Percentiles rank a stretch among this genome's conserved stretches.
These are phyloP conservation scores for Tolypocladium guangdongense DNA, from an alignment of 2,329 filamentous ascomycete genomes.

Conservation along the genomic window DNA sequence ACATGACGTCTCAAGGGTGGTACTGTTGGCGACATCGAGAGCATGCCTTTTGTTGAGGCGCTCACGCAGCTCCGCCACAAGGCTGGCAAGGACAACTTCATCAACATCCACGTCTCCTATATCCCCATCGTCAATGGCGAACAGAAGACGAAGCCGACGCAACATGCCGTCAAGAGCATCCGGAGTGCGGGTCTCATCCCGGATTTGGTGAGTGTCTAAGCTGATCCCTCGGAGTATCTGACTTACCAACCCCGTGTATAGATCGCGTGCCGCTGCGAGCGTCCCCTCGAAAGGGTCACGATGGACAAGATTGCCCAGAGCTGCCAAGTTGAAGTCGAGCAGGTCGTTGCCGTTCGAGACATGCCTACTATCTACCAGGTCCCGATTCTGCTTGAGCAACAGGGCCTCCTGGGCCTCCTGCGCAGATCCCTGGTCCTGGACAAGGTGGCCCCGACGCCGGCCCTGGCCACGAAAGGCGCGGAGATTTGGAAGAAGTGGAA, in stretches of 20 bases:
- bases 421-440: conserved; percentile 55
- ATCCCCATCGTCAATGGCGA: conserved; percentile 57
- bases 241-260: conserved; percentile 16
- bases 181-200: conserved; percentile 69
- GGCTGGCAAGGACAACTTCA: conserved; percentile 67
- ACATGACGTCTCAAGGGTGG: conserved; percentile 35
- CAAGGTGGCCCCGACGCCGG: conserved; percentile 36
- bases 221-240: background rate
- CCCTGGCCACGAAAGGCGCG: conserved; percentile 50
- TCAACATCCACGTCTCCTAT: conserved; percentile 82
- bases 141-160: conserved; percentile 96
- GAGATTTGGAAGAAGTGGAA: conserved; percentile 74
- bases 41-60: conserved; percentile 78
- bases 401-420: conserved; percentile 63
- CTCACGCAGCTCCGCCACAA: conserved; percentile 66
- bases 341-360: conserved; percentile 83
- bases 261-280: conserved; percentile 89
- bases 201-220: conserved; percentile 44
- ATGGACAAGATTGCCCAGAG: conserved; percentile 80
- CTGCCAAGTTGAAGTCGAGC: conserved; percentile 76
- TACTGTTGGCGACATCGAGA: conserved; percentile 69
- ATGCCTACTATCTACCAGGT: conserved; percentile 91
- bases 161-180: conserved; percentile 75
- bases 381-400: conserved; percentile 77
- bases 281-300: conserved; percentile 59